Evolutionary conservation across 83 land plant genomes (phyloP).

Genomic region (Picea mariana): DNA sequence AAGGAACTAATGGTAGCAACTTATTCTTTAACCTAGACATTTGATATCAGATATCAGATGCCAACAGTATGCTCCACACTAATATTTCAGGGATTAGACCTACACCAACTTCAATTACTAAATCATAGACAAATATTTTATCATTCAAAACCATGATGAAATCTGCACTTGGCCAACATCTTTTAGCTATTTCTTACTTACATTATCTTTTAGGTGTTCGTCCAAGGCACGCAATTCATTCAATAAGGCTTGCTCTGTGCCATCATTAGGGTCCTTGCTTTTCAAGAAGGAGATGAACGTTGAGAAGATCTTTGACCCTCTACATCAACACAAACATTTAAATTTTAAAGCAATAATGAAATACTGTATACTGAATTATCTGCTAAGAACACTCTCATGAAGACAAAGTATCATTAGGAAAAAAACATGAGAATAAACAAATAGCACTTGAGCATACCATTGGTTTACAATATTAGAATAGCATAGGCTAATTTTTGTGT

Average conservation of each 20-base stretch:
- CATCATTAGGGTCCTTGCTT: slow-evolving; percentile 79
- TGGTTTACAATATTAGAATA: background rate
- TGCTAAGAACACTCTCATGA: background rate
- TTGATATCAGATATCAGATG: background rate
- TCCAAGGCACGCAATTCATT: slow-evolving; percentile 76
- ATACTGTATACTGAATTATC: background rate
- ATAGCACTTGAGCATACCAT: background rate
- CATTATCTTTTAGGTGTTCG: slow-evolving; percentile 80
- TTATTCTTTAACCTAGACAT: background rate
- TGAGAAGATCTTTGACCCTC: slow-evolving; percentile 83
- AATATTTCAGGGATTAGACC: background rate
- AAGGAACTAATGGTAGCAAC: background rate
- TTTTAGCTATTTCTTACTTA: slow-evolving; percentile 17
- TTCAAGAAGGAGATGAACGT: slow-evolving; percentile 65
- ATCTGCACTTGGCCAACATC: no score
- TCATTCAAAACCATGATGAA: background rate
- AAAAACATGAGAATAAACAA: background rate
- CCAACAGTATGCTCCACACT: background rate
- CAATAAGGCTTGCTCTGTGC: slow-evolving; percentile 71
- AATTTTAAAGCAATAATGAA: background rate
- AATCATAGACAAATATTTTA: background rate
- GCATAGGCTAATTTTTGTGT: background rate
- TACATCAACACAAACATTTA: slow-evolving; percentile 32
- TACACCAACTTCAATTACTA: background rate
- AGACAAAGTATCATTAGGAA: background rate